A percentile compares a stretch with the other conserved stretches of the same genome.
These are phyloP conservation scores for Tetrapisispora fleetii DNA, from an alignment of 805 yeast species.

Conservation along the genomic window DNA sequence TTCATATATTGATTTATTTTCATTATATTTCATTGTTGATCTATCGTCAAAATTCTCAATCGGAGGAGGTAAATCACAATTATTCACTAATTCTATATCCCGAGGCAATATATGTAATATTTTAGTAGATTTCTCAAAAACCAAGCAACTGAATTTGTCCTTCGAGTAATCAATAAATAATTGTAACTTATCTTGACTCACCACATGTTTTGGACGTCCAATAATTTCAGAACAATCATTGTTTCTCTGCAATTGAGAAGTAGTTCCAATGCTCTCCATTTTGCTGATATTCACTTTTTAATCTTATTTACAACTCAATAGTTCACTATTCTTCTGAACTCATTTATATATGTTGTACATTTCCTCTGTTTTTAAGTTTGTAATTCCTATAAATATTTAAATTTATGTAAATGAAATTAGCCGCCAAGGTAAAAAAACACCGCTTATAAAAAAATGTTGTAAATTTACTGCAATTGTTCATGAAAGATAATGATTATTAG, in stretches of 20 bases:
- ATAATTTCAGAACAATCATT: not conserved
- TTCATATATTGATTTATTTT: conserved; percentile 7
- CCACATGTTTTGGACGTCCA: not conserved
- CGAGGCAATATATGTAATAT: conserved; percentile 9
- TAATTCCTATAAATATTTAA: too few relatives aligned
- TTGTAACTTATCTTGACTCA: conserved; percentile 2
- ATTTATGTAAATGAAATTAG: too few relatives aligned
- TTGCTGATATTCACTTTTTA: not conserved
- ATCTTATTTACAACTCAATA: too few relatives aligned
- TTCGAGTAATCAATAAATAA: conserved; percentile 10
- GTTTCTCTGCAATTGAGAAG: not conserved
- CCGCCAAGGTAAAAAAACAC: not conserved
- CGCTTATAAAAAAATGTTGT: not conserved
- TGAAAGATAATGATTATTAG: too few relatives aligned
- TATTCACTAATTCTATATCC: conserved; percentile 8
- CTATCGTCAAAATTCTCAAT: not conserved
- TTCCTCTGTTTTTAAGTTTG: too few relatives aligned
- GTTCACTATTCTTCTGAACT: not conserved
- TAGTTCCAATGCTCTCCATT: not conserved
- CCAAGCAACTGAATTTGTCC: conserved; percentile 9
- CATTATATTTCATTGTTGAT: not conserved
- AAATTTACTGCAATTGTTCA: too few relatives aligned
- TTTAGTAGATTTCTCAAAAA: conserved; percentile 6
- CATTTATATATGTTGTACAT: too few relatives aligned
- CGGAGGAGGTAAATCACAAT: not conserved